Conservation (phyloP, 176 grass and related monocot species). For the Elymus sibiricus region DNA sequence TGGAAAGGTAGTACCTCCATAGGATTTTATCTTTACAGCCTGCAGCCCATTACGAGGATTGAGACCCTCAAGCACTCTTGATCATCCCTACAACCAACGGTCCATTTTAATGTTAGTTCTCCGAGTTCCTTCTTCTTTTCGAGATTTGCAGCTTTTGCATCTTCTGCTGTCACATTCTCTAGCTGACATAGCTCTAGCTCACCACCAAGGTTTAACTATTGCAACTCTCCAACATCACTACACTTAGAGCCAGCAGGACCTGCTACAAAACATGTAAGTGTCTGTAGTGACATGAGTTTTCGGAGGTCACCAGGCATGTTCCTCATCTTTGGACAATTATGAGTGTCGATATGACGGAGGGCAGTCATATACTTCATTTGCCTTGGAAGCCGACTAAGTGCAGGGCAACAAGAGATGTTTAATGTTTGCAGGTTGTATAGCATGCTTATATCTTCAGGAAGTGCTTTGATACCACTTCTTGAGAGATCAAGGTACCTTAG, state of each 20-base stretch:
- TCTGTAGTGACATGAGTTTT: not conserved
- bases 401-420: rapidly evolving
- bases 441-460: slow-evolving; percentile 13
- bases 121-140: not conserved
- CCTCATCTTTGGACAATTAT: too few species aligned
- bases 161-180: not conserved
- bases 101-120: not conserved
- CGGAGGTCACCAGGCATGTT: too few species aligned
- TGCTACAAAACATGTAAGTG: slow-evolving; percentile 9
- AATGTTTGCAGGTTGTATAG: not conserved
- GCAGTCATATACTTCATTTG: too few species aligned
- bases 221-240: not conserved
- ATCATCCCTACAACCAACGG: not conserved
- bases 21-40: not conserved
- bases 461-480: rapidly evolving
- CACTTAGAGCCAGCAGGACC: not conserved
- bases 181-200: not conserved
- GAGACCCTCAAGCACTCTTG: not conserved
- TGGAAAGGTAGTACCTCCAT: not conserved
- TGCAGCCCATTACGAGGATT: not conserved
- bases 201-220: not conserved
- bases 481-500: slow-evolving; percentile 14
- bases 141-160: not conserved
- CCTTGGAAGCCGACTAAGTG: not conserved
- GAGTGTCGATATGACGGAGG: too few species aligned